Evolutionary conservation across 2,329 filamentous ascomycete species (phyloP), one percentile per base, ranked within the genome.

Genomic region (Ophiostoma montium): DNA sequence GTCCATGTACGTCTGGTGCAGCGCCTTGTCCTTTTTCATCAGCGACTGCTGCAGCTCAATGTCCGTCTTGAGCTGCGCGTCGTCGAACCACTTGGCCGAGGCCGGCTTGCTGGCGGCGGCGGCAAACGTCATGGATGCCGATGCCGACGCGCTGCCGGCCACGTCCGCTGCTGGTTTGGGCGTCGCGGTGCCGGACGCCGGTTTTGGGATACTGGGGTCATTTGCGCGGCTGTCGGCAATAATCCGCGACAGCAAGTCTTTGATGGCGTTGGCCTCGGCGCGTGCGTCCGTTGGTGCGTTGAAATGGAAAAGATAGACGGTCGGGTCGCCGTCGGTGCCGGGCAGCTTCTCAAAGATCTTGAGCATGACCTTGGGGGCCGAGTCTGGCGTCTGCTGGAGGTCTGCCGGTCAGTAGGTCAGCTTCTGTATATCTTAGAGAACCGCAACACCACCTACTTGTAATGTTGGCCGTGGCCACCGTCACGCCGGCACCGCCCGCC

Each of bases 351-450:
- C 84, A 57, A 95, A 86, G 49, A 98, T 82, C 64, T 92, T 95
- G 52, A 96, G 75, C 74, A 95, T 95, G 48, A 94, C 88, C 71
- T 95, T 95, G 16, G 87, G 71, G 33, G 79, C 81, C n/a, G 74
- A 81, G 52, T 87, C 86, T 12, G 92, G 89, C 1, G 92, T 96
- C 64, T 96, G 90, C 65, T 98, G 90, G 45, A 98, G 77, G 67
- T 96, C 86, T 92, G 19, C 30, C 19, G 18, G 42, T 18, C 2
- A 35, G 19, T 16, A 32, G 11, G 11, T n/a, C n/a, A n/a, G n/a
- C n/a, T 10, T 16, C 8, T 6, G 8, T 30, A 18, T 30, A 16
- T 21, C 16, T 12, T 23, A 2, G n/a, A 3, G 31, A 23, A 13
- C 23, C 13, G 3, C 21, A n/a, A 6, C 19, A 15, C 18, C 7